Evolutionary conservation across 2,329 filamentous ascomycete genomes (phyloP), one percentile per base, ranked within the genome.

Genomic region (Tolypocladium tropicale): DNA sequence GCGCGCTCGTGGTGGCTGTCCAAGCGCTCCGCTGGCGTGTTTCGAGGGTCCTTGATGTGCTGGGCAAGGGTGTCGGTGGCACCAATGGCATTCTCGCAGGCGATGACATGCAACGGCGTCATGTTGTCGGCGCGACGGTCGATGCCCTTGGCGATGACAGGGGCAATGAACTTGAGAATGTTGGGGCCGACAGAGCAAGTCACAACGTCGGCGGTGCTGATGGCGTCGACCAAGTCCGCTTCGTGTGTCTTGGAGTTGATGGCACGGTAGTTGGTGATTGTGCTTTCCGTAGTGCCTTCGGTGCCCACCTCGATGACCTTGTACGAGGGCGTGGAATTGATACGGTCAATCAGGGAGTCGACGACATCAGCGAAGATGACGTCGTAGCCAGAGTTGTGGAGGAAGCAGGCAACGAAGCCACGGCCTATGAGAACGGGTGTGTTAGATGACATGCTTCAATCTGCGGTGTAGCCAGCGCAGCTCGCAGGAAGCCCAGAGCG

Each of bases 111-210:
- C 46, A 97, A 74, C 9, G 93, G 92, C 60, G 81, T 81, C 55
- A 72, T 68, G 48, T 79, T 75, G 16, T 73, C 68, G n/a, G 84
- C 80, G 61, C 94, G 88, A 62, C 81, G 80, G 69, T 93, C 86
- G 61, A 99, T 90, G 63, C 90, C 94, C 80, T 95, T 94, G 69
- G 93, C 93, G 64, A 99, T 96, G 65, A 92, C 88, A 28, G 93
- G 89, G 51, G 94, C 94, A 68, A 99, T 94, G 75, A 96, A 96
- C 76, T 90, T 92, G 69, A 99, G 87, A 68, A 99, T 88, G 73
- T 92, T 95, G 65, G 94, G 94, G 49, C 94, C 94, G 62, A 99
- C 94, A 23, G 94, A 95, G 75, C 94, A 99, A 61, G 94, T 99
- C 66, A 99, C 90, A 54, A 96, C 76, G 60, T 96, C 91, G 43